A percentile compares a stretch with the other conserved stretches of the same genome.
Conservation (phyloP, 129 eudicot species). For the Scalesia atractyloides region DNA sequence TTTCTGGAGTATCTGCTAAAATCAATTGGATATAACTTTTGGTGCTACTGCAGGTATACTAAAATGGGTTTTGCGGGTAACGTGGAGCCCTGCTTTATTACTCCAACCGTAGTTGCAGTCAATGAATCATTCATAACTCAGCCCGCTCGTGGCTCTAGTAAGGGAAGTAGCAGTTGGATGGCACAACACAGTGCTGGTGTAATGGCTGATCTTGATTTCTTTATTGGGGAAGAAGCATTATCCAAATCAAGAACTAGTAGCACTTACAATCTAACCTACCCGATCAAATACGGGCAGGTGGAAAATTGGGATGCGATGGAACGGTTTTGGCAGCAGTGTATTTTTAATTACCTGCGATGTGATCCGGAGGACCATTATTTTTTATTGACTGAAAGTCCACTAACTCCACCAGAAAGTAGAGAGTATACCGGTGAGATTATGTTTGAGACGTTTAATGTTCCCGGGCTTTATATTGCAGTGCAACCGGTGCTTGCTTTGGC, state of each 20-base stretch:
- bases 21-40: neutral
- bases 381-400: conserved; percentile 85
- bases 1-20: neutral
- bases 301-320: conserved; percentile 98
- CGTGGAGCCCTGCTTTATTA: conserved; percentile 83
- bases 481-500: conserved; percentile 98
- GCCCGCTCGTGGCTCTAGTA: conserved; percentile 51
- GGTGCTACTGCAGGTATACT: conserved; percentile 64
- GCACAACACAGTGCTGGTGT: conserved; percentile 92
- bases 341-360: conserved; percentile 84
- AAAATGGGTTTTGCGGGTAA: conserved; percentile 99
- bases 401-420: conserved; percentile 91
- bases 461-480: conserved; percentile 96
- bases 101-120: conserved; percentile 85
- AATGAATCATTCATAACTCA: conserved; percentile 85
- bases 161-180: conserved; percentile 69
- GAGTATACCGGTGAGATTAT: conserved; percentile 97
- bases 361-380: conserved; percentile 99
- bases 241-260: conserved; percentile 70
- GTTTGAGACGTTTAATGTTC: conserved; percentile 96
- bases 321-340: conserved; percentile 97
- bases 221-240: conserved; percentile 82
- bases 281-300: conserved; percentile 86
- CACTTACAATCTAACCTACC: conserved; percentile 72
- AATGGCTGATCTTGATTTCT: conserved; percentile 99